Evolutionary conservation across 108 stramenopile species (phyloP), one percentile per base, ranked within the genome.

Genomic region (Skeletonema costatum): DNA sequence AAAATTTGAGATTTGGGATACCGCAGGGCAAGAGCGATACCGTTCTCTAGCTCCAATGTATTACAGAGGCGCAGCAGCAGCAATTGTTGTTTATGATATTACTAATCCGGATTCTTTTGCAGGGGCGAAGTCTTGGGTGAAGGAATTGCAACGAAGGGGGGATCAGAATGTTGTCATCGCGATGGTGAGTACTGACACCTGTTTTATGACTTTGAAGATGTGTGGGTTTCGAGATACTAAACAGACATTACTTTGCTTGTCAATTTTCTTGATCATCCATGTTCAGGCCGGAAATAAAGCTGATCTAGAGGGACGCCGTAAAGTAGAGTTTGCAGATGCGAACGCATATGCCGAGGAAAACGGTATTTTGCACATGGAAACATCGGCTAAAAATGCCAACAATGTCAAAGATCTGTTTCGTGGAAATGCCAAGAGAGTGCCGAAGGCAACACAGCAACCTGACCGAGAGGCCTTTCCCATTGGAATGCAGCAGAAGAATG

Each of bases 1-100:
- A 16, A 99, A 98, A 80, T 98, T 99, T 69, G 98, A 99, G 85
- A 99, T 99, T 59, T 99, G 98, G 98, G 98, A 99, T 84, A 98
- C 96, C 9, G 98, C 95, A 14, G 97, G 97, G 5, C 95, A 97
- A 73, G 87, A 87, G 59, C 62, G 89, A 46, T 88, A 86, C 72
- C 74, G 85, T 21, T 87, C 81, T 16, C 86, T 97, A 8, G 97
- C 97, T 9, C 97, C 97, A 25, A 96, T 97, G 96, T 96, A 97
- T 85, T 96, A 96, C 66, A 73, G 93, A 8, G 95, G 95, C 1
- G 95, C 93, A n/a, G 87, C 92, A 8, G 92, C 93, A n/a, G 95
- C 93, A 31, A 91, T 94, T 33, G 91, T 99, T 39, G 99, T 99
- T 0, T 99, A 97, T 77, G 97, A 98, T 75, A 94, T 98, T 59